Base-by-base conservation (phyloP, 2,329 filamentous ascomycete species). In the Trichoderma breve region DNA sequence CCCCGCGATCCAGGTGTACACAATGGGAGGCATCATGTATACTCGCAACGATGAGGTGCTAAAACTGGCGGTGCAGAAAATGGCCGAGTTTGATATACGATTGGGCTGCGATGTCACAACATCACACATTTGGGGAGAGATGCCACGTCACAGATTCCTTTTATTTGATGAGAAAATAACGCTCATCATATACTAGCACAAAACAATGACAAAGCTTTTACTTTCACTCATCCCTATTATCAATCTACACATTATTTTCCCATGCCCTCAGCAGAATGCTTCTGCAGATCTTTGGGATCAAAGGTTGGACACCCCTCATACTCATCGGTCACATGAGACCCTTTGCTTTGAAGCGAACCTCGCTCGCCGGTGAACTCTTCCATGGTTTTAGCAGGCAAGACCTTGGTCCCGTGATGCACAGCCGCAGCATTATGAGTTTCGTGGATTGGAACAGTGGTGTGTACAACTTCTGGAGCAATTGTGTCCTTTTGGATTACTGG, bases 401-500 rank as follows among this genome's bases (percentile, higher is more conserved):
- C 84, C 0, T 90, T 89, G 2, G 89, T 86, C 57, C 86, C 84
- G 77, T 94, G 92, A 78, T 92, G 89, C 72, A 91, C 86, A 1
- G 91, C 84, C 15, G 87, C 84, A 65, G 91, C 89, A 76, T 93
- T 89, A 78, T 93, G 91, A 2, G 88, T 86, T 81, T 94, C 92
- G 74, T 93, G 91, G 55, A 94, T 86, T 0, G 91, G 92, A 0
- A 92, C 84, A 1, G 90, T 93, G 28, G 89, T 93, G 83, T 94
- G 92, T 1, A 93, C 84, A 4, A 93, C 86, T 18, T 88, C 85
- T 2, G 90, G 90, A 74, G 92, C 87, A 32, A 93, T 83, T 1
- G 87, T 89, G 75, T 93, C 89, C 78, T 92, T 92, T 65, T 93
- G 85, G 43, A 94, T 84, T 0, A 93, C 86, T 0, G 91, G 91